Evolutionary conservation across 192 early-diverging fungal species (phyloP).

Genomic region (Podila clonocystis): DNA sequence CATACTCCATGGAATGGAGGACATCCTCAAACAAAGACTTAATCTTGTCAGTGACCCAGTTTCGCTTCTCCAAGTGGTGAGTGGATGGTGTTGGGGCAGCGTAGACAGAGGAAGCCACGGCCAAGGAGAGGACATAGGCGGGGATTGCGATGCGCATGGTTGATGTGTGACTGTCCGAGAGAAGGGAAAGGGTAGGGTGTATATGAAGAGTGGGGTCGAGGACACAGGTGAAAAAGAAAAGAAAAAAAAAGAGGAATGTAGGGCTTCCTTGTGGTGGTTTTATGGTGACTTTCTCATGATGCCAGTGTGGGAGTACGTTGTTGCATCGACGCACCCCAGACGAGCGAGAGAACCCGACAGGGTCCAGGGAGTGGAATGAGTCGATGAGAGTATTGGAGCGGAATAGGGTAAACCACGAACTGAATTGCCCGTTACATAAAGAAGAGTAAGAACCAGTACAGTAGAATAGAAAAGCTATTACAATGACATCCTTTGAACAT

Average conservation of each 20-base stretch:
- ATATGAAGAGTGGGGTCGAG: neutral
- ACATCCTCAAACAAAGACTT: slow-evolving; percentile 25
- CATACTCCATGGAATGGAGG: slow-evolving; percentile 23
- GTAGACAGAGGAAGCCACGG: slow-evolving; percentile 24
- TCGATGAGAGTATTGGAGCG: no score
- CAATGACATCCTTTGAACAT: no score
- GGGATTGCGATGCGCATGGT: slow-evolving; percentile 34
- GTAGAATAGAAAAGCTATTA: no score
- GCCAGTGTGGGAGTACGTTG: no score
- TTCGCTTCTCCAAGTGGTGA: slow-evolving; percentile 33
- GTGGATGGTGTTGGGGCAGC: slow-evolving; percentile 28
- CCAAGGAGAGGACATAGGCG: slow-evolving; percentile 28
- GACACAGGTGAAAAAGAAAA: slow-evolving; percentile 8
- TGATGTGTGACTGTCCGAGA: neutral
- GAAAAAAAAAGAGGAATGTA: neutral
- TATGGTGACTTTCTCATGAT: no score
- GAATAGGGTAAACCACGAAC: no score
- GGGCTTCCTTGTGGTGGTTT: no score
- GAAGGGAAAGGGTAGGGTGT: neutral
- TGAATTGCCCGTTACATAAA: no score
- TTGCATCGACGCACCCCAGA: no score
- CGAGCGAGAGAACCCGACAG: no score
- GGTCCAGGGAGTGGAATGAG: no score
- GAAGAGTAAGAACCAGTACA: no score
- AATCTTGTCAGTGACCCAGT: slow-evolving; percentile 23